phyloP scores from a whole-genome alignment of 2,329 filamentous ascomycete genomes.

The Colletotrichum sublineola region DNA sequence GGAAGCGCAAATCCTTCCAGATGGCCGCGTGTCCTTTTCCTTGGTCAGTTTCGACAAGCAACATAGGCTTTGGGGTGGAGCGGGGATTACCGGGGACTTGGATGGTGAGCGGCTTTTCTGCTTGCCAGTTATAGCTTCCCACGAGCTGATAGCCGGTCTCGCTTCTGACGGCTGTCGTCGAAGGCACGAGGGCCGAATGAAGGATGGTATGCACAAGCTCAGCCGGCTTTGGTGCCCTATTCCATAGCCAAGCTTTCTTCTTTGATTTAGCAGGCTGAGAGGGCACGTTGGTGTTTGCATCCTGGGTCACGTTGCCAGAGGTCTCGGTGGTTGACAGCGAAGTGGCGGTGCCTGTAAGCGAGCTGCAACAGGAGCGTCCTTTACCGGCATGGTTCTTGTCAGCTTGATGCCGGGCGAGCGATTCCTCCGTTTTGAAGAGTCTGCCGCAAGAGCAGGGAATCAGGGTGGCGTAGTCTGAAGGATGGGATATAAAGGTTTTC shows the following conservation, averaged over 20 bases:
- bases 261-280: too few relatives aligned
- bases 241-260: neutral
- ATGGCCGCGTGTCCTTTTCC: neutral
- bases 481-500: rapidly evolving
- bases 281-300: too few relatives aligned
- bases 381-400: neutral
- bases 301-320: neutral
- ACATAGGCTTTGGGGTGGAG: too few relatives aligned
- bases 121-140: slow-evolving; percentile 7
- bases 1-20: neutral
- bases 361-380: neutral
- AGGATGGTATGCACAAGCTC: neutral
- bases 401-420: neutral
- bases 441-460: neutral
- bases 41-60: neutral
- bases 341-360: neutral
- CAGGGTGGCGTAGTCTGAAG: neutral
- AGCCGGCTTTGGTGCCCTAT: neutral
- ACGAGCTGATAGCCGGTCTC: neutral
- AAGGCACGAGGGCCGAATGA: neutral
- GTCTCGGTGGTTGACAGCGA: neutral
- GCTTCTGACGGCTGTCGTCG: neutral
- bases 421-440: neutral
- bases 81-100: neutral
- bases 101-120: neutral